Percentiles rank a stretch among this genome's conserved stretches.
These are phyloP conservation scores for Cinchona pubescens DNA, from an alignment of 257 asterid species.

Conservation along the genomic window DNA sequence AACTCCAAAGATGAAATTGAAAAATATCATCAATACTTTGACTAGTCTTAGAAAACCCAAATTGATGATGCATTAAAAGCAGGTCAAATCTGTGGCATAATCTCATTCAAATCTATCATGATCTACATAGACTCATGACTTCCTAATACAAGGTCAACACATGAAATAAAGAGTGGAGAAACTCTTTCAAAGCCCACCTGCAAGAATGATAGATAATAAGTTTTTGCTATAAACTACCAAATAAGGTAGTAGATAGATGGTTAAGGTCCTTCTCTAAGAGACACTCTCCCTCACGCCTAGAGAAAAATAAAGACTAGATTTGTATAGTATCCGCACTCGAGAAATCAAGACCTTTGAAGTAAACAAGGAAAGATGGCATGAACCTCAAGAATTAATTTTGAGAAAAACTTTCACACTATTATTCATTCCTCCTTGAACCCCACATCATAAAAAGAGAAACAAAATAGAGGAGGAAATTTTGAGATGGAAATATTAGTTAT, in stretches of 20 bases:
- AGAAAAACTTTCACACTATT: neutral
- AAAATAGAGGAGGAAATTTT: neutral
- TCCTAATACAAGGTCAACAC: neutral
- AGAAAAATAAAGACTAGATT: neutral
- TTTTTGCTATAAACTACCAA: neutral
- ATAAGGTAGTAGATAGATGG: neutral
- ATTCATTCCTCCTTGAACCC: neutral
- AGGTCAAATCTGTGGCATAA: neutral
- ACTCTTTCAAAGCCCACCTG: too few species aligned
- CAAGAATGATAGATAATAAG: too few species aligned
- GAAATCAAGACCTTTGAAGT: neutral
- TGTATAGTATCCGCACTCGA: neutral
- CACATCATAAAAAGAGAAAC: neutral
- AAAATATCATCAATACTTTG: neutral
- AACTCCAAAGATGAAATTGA: neutral
- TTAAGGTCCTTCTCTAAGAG: neutral
- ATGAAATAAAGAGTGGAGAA: neutral
- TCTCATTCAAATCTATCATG: neutral
- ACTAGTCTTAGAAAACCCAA: neutral
- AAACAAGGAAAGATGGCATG: neutral
- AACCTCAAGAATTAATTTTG: neutral
- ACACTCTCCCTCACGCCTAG: neutral
- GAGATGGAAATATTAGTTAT: neutral
- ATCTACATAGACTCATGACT: neutral
- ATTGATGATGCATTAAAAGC: neutral